These are phyloP conservation scores for Ophiostoma fasciatum DNA, from an alignment of 2,329 filamentous ascomycete species.

Conservation along the genomic window DNA sequence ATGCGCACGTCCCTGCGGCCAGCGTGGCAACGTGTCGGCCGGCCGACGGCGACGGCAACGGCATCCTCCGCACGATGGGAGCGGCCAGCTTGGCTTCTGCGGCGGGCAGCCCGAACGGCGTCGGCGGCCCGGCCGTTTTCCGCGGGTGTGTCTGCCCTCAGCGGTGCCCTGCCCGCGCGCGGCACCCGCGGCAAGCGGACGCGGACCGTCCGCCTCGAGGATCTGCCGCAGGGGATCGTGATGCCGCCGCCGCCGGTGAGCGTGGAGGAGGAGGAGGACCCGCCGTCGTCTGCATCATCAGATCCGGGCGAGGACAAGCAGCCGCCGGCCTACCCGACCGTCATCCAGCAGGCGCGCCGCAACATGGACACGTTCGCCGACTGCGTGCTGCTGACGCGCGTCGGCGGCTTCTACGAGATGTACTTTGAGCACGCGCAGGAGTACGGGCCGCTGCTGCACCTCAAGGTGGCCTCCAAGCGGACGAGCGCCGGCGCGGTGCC, in stretches of 20 bases:
- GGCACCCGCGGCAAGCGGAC: constrained; percentile 38
- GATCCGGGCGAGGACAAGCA: background rate
- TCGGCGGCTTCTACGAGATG: constrained; percentile 93
- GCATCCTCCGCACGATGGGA: too few species aligned
- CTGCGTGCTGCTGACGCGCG: constrained; percentile 79
- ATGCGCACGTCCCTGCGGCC: too few species aligned
- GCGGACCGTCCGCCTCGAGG: constrained; percentile 36
- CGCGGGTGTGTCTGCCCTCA: too few species aligned
- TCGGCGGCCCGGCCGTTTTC: too few species aligned
- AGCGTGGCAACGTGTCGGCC: too few species aligned
- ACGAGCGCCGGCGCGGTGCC: constrained; percentile 65
- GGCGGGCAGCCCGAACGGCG: too few species aligned
- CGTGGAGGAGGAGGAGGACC: background rate
- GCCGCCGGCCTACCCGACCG: constrained; percentile 58
- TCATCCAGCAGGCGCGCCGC: constrained; percentile 70
- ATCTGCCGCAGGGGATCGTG: constrained; percentile 43
- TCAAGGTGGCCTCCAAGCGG: constrained; percentile 74
- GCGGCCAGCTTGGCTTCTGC: too few species aligned
- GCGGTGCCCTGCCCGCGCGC: background rate
- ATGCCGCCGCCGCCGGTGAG: constrained; percentile 16
- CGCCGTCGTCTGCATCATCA: background rate
- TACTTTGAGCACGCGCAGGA: constrained; percentile 95
- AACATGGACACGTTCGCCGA: constrained; percentile 87
- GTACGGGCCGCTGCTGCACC: constrained; percentile 67
- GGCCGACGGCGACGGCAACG: too few species aligned